Evolutionary conservation across 331 rosid species (phyloP).

Genomic region (Dryas integrifolia): DNA sequence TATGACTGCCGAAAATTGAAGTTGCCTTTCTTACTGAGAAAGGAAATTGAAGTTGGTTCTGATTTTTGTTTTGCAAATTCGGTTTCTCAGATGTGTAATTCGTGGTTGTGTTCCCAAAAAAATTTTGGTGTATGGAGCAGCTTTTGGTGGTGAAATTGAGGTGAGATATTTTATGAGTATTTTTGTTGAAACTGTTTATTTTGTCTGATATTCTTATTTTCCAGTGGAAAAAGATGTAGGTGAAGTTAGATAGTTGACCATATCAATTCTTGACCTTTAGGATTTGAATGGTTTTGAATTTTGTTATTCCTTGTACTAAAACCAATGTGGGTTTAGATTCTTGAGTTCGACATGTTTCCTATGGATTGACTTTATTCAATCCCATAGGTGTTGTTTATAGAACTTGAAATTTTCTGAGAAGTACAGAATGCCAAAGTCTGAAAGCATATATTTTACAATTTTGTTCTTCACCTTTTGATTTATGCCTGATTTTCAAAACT

Average conservation of each 20-base stretch:
- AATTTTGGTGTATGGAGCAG: constrained; percentile 92
- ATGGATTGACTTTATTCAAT: too few species aligned
- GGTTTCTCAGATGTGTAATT: constrained; percentile 72
- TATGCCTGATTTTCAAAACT: too few species aligned
- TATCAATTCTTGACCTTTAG: background rate
- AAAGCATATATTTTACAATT: too few species aligned
- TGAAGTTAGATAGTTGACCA: background rate
- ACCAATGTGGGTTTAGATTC: background rate
- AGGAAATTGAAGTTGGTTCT: constrained; percentile 1
- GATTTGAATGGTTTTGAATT: background rate
- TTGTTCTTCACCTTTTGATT: too few species aligned
- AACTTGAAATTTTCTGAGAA: too few species aligned
- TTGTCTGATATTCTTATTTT: background rate
- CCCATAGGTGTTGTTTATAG: too few species aligned
- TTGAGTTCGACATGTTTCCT: background rate
- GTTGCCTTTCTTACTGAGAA: background rate
- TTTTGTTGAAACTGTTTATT: background rate
- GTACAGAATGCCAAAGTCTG: too few species aligned
- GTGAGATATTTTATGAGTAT: constrained; percentile 33
- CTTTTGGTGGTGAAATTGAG: constrained; percentile 84
- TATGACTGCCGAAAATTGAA: background rate
- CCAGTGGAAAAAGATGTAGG: background rate
- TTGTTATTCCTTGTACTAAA: background rate
- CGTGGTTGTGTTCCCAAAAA: constrained; percentile 99
- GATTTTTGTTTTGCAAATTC: constrained; percentile 21